Evolutionary conservation across 768 basidiomycete genomes (phyloP).

Genomic region (Ramaria rubella): DNA sequence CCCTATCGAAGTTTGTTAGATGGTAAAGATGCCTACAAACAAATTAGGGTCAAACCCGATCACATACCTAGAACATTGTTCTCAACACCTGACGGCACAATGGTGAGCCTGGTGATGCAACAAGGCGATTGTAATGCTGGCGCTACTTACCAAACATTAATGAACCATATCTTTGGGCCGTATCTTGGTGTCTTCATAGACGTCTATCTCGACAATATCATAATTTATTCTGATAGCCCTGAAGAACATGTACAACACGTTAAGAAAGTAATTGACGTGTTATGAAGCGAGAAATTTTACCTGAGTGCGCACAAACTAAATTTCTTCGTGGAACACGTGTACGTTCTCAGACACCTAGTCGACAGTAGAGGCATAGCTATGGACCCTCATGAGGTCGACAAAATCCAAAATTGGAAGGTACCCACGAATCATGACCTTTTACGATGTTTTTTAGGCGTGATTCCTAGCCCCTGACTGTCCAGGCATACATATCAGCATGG

Average conservation of each 20-base stretch:
- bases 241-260: constrained; percentile 28
- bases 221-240: constrained; percentile 25
- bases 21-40: constrained; percentile 14
- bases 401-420: constrained; percentile 18
- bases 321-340: constrained; percentile 23
- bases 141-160: constrained; percentile 1
- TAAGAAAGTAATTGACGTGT: constrained; percentile 26
- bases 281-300: constrained; percentile 30
- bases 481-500: constrained; percentile 13
- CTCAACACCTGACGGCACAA: constrained; percentile 32
- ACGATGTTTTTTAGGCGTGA: constrained; percentile 15
- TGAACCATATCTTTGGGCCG: constrained; percentile 15
- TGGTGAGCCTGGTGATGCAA: constrained; percentile 35
- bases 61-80: constrained; percentile 20
- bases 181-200: constrained; percentile 18
- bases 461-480: constrained; percentile 16
- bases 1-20: constrained; percentile 1
- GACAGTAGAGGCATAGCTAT: constrained; percentile 19
- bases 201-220: constrained; percentile 12
- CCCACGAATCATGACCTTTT: constrained; percentile 14
- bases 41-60: constrained; percentile 4
- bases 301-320: constrained; percentile 19
- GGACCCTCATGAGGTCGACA: constrained; percentile 20
- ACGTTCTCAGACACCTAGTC: constrained; percentile 14
- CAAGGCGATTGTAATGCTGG: constrained; percentile 42